Evolutionary conservation across 805 yeast species (phyloP), one percentile per base, ranked within the genome.

Genomic region (Starmerella bombicola): DNA sequence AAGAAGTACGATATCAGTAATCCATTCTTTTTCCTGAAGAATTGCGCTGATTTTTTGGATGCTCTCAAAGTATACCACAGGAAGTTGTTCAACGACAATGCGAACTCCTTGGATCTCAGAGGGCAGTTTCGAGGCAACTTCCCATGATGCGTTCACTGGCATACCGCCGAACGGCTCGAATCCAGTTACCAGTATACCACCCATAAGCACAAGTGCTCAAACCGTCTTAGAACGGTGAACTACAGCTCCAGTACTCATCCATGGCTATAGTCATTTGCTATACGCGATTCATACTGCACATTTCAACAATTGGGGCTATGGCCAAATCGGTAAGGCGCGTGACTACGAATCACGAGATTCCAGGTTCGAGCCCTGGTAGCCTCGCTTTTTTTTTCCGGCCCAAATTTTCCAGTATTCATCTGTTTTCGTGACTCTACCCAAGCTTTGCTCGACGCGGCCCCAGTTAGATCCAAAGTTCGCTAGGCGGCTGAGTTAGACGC

Each of bases 251-350:
- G n/a, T n/a, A n/a, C n/a, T n/a, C n/a, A n/a, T 12, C 24, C 15
- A 30, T 9, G 20, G 22, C 29, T 26, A 5, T 15, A 28, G 16
- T 15, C 6, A 30, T 17, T 21, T 16, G 13, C n/a, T 31, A 12
- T 31, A 18, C n/a, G 28, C 8, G n/a, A 19, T 10, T 9, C 8
- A 28, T 18, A 8, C 18, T 7, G 17, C 18, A 10, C 9, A 10
- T 10, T 29, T 5, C 31, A 40, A 24, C 33, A 23, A 15, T 15
- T 7, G 51, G 51, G 51, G 45, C 51, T 47, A 47, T 47, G 51
- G 51, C 51, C 51, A 47, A 47, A 47, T 47, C 51, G 51, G 51
- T 47, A 47, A 47, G 51, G 51, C 51, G 51, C 51, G 51, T 47
- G 51, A 47, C 51, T 47, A 47, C 51, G 51, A 47, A 47, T 47